Evolutionary conservation across 768 basidiomycete genomes (phyloP).

Genomic region (Sarcomyxa edulis): DNA sequence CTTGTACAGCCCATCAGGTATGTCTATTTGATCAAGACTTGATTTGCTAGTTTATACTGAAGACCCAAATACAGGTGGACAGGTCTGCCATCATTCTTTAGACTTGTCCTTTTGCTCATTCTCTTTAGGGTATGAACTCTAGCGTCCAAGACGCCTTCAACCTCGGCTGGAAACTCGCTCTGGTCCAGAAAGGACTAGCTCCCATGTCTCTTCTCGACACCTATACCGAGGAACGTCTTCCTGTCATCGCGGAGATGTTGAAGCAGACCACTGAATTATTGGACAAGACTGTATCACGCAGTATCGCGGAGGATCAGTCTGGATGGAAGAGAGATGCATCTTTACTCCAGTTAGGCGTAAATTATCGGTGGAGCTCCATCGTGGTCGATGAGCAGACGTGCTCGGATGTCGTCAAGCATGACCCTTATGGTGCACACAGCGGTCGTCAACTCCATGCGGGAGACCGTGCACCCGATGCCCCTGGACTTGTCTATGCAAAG

Average conservation of each 20-base stretch:
- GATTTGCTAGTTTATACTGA: too few species aligned
- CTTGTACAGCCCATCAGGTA: too few species aligned
- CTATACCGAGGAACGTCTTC: constrained; percentile 39
- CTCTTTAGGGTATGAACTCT: constrained; percentile 28
- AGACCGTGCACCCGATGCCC: constrained; percentile 41
- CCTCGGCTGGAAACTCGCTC: constrained; percentile 39
- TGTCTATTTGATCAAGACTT: too few species aligned
- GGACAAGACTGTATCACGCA: constrained; percentile 15
- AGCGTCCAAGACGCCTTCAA: constrained; percentile 34
- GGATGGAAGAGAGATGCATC: constrained; percentile 3
- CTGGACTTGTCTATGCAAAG: constrained; percentile 9
- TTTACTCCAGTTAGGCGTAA: constrained; percentile 27
- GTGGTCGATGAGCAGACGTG: constrained; percentile 1
- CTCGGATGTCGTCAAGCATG: background rate
- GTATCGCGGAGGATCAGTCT: background rate
- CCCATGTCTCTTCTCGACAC: constrained; percentile 29
- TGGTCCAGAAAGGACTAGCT: constrained; percentile 32
- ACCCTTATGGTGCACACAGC: constrained; percentile 16
- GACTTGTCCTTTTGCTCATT: constrained; percentile 7
- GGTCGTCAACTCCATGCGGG: background rate
- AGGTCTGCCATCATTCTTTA: constrained; percentile 13
- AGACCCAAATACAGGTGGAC: constrained; percentile 13
- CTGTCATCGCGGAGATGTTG: constrained; percentile 41
- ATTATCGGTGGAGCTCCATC: constrained; percentile 26
- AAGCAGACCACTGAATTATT: constrained; percentile 25